Evolutionary conservation across 148 eudicot species (phyloP).

Genomic region (Fagopyrum homotropicum): DNA sequence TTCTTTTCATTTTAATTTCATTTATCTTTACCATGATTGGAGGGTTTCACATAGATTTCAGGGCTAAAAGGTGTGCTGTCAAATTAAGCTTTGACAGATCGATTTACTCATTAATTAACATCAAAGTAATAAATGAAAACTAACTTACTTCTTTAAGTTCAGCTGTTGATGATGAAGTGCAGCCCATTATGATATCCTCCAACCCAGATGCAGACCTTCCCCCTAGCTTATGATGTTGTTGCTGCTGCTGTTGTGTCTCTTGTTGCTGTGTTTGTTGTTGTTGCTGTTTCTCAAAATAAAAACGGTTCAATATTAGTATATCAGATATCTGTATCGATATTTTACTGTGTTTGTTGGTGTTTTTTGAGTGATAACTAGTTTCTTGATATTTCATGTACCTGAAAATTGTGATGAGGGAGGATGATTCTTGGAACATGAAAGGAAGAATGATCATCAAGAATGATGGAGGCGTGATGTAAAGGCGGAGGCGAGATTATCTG

Average conservation of each 20-base stretch:
- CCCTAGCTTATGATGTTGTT: conserved; percentile 53
- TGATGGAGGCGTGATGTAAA: conserved; percentile 56
- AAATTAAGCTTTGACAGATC: background rate
- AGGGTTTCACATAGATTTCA: conserved; percentile 28
- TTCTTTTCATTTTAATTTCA: conserved; percentile 11
- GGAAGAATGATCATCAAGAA: conserved; percentile 35
- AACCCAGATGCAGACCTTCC: conserved; percentile 89
- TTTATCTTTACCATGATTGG: background rate
- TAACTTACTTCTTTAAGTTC: conserved; percentile 41
- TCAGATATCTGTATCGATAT: too few species aligned
- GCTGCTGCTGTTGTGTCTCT: conserved; percentile 18
- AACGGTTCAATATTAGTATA: background rate
- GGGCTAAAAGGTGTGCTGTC: conserved; percentile 14
- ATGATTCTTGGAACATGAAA: conserved; percentile 68
- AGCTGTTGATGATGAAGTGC: conserved; percentile 44
- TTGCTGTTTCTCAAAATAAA: conserved; percentile 15
- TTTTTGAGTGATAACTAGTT: too few species aligned
- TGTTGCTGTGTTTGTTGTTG: background rate
- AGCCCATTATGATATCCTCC: conserved; percentile 93
- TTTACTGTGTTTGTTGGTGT: background rate
- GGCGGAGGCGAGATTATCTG: conserved; percentile 59
- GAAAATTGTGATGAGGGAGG: conserved; percentile 65
- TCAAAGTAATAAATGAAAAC: too few species aligned
- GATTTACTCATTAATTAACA: too few species aligned
- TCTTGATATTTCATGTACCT: conserved; percentile 33